These are phyloP conservation scores for Nicotiana knightiana DNA, from an alignment of 257 asterid species.

Conservation along the genomic window DNA sequence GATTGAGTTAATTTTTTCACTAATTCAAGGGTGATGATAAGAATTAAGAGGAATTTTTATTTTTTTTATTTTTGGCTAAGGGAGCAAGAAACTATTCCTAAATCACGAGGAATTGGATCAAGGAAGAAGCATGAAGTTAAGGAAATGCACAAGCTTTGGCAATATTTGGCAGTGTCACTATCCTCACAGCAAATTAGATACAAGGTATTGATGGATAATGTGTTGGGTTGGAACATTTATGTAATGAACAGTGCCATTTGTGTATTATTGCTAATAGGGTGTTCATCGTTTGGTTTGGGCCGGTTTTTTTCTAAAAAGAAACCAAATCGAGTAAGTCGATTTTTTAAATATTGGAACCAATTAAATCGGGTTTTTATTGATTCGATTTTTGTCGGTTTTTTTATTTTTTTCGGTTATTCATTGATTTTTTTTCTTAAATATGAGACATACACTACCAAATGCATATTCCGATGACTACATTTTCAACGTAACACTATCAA, in stretches of 20 bases:
- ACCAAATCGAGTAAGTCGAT: no score
- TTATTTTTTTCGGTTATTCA: no score
- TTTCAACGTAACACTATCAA: no score
- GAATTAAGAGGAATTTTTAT: neutral
- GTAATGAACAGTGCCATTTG: neutral
- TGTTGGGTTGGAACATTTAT: slow-evolving; percentile 9
- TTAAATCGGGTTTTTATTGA: no score
- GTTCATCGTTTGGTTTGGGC: no score
- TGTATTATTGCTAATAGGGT: neutral
- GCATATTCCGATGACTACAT: no score
- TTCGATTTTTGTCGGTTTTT: no score
- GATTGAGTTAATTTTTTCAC: neutral
- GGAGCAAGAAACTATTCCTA: neutral
- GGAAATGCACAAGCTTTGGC: slow-evolving; percentile 9
- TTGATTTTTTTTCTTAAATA: no score
- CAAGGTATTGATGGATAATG: neutral
- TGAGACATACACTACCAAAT: no score
- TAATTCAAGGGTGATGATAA: neutral
- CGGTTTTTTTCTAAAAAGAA: no score
- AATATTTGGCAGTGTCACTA: neutral
- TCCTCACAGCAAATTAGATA: slow-evolving; percentile 6
- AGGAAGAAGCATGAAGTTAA: slow-evolving; percentile 1
- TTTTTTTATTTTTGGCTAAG: neutral
- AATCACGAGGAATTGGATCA: neutral
- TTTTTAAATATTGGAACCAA: no score